A percentile compares a stretch with the other conserved stretches of the same genome.
phyloP scores from a whole-genome alignment of 192 early-diverging fungal genomes.

The Dissophora ornata region DNA sequence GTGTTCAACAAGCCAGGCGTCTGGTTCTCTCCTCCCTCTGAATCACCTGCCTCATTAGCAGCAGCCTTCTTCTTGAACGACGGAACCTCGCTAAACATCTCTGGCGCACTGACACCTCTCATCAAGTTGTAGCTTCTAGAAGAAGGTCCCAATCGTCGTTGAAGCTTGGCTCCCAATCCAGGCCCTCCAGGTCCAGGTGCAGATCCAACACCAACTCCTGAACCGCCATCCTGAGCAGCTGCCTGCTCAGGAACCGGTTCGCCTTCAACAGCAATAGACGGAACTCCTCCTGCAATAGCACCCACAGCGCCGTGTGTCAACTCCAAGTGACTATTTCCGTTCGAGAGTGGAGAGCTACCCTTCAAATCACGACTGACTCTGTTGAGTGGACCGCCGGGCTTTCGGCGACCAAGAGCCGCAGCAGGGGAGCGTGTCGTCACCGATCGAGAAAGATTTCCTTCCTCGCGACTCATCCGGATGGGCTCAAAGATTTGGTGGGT shows the following conservation, averaged over 20 bases:
- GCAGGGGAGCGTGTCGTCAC: conserved; percentile 42
- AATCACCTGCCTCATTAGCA: conserved; percentile 5
- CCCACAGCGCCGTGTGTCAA: not conserved
- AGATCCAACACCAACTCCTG: conserved; percentile 40
- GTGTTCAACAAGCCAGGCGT: conserved; percentile 40
- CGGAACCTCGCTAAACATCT: conserved; percentile 45
- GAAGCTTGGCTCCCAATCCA: conserved; percentile 21
- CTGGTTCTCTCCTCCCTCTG: not conserved
- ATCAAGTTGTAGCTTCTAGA: conserved; percentile 17
- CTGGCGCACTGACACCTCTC: conserved; percentile 48
- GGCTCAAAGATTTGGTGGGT: conserved; percentile 57
- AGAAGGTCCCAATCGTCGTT: conserved; percentile 26
- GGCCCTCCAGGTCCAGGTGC: not conserved
- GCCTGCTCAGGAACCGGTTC: not conserved
- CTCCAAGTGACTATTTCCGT: conserved; percentile 17
- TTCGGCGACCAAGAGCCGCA: conserved; percentile 16
- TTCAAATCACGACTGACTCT: conserved; percentile 26
- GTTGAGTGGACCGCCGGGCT: conserved; percentile 13
- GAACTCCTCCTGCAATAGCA: no score
- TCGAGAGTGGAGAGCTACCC: conserved; percentile 4
- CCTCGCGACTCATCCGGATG: conserved; percentile 47
- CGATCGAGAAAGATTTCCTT: conserved; percentile 44
- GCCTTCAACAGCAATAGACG: conserved; percentile 32
- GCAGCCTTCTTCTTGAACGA: conserved; percentile 39
- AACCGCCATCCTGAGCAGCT: conserved; percentile 12